Evolutionary conservation across 2,329 filamentous ascomycete genomes (phyloP), one percentile per base, ranked within the genome.

Genomic region (Phaeosphaeria sp.): DNA sequence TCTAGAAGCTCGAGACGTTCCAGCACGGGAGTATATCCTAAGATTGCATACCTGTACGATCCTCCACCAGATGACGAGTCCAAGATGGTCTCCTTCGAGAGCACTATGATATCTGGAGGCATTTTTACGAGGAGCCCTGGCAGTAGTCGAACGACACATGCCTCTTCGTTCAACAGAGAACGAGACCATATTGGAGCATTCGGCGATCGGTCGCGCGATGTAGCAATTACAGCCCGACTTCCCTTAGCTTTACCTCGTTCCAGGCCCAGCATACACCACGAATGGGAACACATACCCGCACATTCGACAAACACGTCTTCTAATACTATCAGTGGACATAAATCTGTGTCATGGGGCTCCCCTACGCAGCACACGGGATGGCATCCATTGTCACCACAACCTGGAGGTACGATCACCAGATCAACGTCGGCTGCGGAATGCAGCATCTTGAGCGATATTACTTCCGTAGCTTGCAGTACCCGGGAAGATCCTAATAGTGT

Each of bases 11-110:
- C 59, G 1, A 73, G 68, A 39, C 67, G 67, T 15, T 54, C 58
- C 22, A 71, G 68, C 52, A 62, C 59, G 3, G 66, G 56, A 10
- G 59, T 70, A 2, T 77, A 77, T 49, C 74, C 74, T 0, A 66
- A 75, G 50, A 52, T 68, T 7, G 72, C 72, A 7, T 76, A 74
- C 41, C 55, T 76, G 3, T 77, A 77, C 52, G 74, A 77, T 52
- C 70, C 75, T 50, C 58, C 58, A 36, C 30, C 30, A 3, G 30
- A 36, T 36, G 30, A 36, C 13, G 9, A 36, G 11, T 11, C 30
- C 11, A 11, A 36, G 13, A 36, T 7, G 11, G 3, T 3, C 13
- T 36, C 6, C 13, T 3, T 11, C 13, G 13, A 36, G 3, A 3
- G 6, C 6, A 36, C 30, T 36, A 13, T 36, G 30, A 36, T 36